phyloP scores from a whole-genome alignment of 192 early-diverging fungal genomes.

The Linnemannia exigua region DNA sequence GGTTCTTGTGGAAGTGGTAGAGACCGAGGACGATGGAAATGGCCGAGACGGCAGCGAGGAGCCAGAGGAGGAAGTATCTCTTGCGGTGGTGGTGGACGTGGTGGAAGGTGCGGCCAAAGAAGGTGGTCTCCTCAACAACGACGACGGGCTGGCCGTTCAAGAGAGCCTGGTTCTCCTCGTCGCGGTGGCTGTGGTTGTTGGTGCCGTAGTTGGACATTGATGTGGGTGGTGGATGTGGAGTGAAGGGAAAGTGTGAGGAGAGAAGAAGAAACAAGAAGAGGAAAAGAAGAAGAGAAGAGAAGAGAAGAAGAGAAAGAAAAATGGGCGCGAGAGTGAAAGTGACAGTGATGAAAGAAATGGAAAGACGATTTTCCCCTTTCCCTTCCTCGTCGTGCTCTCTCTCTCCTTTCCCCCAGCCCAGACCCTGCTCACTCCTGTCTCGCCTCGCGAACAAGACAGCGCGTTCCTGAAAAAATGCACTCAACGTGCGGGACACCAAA shows the following conservation, averaged over 20 bases:
- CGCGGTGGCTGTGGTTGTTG: conserved; percentile 34
- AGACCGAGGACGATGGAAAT: conserved; percentile 40
- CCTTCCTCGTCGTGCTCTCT: not conserved
- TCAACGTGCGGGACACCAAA: not conserved
- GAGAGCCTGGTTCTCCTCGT: conserved; percentile 40
- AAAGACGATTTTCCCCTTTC: not conserved
- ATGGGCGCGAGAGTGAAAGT: not conserved
- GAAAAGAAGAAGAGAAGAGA: conserved; percentile 13
- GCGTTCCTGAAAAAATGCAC: not conserved
- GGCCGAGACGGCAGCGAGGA: conserved; percentile 41
- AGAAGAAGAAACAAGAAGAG: conserved; percentile 1
- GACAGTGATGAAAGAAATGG: not conserved
- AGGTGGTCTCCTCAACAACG: conserved; percentile 42
- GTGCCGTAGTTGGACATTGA: conserved; percentile 55
- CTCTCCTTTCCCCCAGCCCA: not conserved
- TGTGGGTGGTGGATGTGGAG: not conserved
- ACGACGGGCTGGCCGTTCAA: conserved; percentile 38
- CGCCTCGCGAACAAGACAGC: not conserved
- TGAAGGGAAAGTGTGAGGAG: not conserved
- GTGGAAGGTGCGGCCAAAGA: conserved; percentile 49
- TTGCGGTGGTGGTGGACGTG: conserved; percentile 55
- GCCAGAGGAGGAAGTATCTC: conserved; percentile 53
- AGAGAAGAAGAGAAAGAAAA: not conserved
- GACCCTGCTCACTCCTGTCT: not conserved
- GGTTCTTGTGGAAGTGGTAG: conserved; percentile 46